Percentiles rank a stretch among this genome's conserved stretches.
Conservation (phyloP, 1,284 basidiomycete species). For the Puccinia coronata region DNA sequence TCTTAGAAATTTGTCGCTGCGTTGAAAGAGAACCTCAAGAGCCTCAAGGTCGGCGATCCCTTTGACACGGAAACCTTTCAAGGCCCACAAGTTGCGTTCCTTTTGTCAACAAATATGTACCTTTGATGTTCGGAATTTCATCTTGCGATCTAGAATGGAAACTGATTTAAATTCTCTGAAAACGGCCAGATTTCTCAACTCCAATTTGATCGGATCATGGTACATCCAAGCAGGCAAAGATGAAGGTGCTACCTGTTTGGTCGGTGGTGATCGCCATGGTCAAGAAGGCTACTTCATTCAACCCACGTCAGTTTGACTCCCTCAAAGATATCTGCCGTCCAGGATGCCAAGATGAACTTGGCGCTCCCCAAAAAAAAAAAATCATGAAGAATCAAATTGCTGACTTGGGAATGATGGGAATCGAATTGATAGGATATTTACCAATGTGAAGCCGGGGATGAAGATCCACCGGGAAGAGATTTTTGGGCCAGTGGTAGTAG, state of each 20-base stretch:
- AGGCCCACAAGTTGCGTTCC: conserved; percentile 73
- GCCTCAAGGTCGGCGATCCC: conserved; percentile 73
- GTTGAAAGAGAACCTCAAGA: conserved; percentile 67
- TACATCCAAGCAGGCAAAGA: conserved; percentile 83
- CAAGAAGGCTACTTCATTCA: conserved; percentile 66
- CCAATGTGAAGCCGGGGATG: conserved; percentile 72
- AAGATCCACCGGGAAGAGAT: conserved; percentile 81
- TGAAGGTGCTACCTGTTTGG: conserved; percentile 76
- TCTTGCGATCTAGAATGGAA: not conserved
- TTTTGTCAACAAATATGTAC: not conserved
- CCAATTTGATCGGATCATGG: conserved; percentile 89
- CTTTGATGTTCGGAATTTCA: not conserved
- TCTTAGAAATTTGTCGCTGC: conserved; percentile 66
- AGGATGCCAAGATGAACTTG: not conserved
- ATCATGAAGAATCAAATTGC: too few relatives aligned
- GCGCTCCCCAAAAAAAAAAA: too few relatives aligned
- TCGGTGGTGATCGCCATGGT: conserved; percentile 75
- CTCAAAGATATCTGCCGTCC: not conserved
- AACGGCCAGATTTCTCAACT: conserved; percentile 52
- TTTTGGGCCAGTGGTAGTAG: conserved; percentile 57
- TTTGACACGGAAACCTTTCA: conserved; percentile 72
- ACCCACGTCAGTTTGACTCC: conserved; percentile 53
- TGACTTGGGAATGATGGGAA: not conserved
- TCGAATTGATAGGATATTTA: conserved; percentile 53
- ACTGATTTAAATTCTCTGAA: too few relatives aligned